Evolutionary conservation across 2,329 filamentous ascomycete genomes (phyloP).

Genomic region (Metarhizium rileyi): DNA sequence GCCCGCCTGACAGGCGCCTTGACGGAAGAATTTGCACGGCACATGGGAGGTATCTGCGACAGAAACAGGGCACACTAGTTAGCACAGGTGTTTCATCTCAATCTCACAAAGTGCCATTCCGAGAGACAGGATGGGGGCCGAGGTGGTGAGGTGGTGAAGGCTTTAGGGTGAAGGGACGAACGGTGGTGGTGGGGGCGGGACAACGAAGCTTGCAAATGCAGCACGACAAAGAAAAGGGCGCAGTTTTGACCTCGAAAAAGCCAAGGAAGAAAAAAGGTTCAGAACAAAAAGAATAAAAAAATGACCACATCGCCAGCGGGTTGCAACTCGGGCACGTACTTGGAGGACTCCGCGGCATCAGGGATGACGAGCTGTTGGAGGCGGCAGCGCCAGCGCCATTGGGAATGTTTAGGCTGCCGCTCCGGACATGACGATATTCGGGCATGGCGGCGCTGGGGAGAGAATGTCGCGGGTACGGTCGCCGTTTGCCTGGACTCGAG

Average conservation of each 20-base stretch:
- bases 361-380: conserved; percentile 12
- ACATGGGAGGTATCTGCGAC: conserved; percentile 83
- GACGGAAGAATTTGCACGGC: conserved; percentile 98
- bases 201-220: not conserved
- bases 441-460: conserved; percentile 26
- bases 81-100: not conserved
- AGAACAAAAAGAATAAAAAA: not conserved
- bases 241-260: not conserved
- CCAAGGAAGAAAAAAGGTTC: too few relatives aligned
- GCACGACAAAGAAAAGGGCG: not conserved
- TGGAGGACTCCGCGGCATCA: conserved; percentile 48
- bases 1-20: conserved; percentile 92
- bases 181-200: conserved; percentile 7
- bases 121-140: not conserved
- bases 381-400: conserved; percentile 20
- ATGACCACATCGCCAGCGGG: too few relatives aligned
- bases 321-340: conserved; percentile 26
- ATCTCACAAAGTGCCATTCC: too few relatives aligned
- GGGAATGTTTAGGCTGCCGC: conserved; percentile 46
- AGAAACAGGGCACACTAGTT: not conserved
- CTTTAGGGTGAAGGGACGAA: too few relatives aligned
- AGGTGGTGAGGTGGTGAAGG: conserved; percentile 3
- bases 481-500: conserved; percentile 1
- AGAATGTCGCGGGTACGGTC: conserved; percentile 6
- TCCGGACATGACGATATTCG: conserved; percentile 47